phyloP scores from a whole-genome alignment of 352 stramenopile species.

The Chrysophaeum taylorii region DNA sequence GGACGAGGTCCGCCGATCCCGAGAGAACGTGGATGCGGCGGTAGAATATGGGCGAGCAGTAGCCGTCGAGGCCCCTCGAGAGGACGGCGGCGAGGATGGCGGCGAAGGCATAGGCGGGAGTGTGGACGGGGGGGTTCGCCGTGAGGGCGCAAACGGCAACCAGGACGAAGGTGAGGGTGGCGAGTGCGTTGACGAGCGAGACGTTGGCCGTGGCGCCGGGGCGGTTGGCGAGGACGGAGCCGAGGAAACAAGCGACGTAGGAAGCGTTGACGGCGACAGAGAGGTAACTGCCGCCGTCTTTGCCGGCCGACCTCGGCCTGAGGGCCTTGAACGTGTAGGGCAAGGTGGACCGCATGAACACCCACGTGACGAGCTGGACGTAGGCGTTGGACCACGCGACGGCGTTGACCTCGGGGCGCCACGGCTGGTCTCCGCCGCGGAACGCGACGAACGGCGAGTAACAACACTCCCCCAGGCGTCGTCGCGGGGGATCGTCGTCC shows the following conservation, averaged over 20 bases:
- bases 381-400: background rate
- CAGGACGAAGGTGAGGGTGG: background rate
- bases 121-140: too few relatives aligned
- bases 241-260: constrained; percentile 1
- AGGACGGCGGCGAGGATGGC: background rate
- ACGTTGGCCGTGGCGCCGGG: background rate
- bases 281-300: background rate
- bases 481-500: too few relatives aligned
- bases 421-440: too few relatives aligned
- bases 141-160: background rate
- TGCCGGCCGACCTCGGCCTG: background rate
- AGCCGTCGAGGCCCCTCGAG: background rate
- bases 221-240: background rate
- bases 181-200: background rate
- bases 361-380: background rate
- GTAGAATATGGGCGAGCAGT: background rate
- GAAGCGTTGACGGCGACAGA: background rate
- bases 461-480: too few relatives aligned
- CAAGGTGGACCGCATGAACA: background rate
- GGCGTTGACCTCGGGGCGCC: too few relatives aligned
- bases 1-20: background rate
- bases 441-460: too few relatives aligned
- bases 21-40: background rate
- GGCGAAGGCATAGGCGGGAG: too few relatives aligned
- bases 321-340: background rate